Base-by-base conservation (phyloP, 768 basidiomycete genomes). In the Boletus rubescentipes region DNA sequence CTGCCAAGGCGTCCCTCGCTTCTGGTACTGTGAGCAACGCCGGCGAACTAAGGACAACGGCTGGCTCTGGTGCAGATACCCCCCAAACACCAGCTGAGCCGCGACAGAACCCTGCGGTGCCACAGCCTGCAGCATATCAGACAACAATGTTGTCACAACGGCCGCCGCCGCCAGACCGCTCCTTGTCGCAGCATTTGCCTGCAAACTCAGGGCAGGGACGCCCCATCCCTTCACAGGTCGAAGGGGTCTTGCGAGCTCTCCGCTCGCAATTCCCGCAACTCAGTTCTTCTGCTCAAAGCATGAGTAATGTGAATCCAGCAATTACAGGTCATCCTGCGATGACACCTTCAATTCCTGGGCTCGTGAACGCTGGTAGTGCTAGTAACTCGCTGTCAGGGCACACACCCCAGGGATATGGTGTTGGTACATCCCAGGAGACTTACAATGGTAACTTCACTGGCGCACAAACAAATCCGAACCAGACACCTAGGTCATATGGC, bases 1-100 rank as follows among this genome's bases (percentile, higher is more conserved):
- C 70, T 26, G 69, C 60, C 7, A 70, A 72, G 44, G 68, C 67
- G 2, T 57, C 62, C 9, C 56, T 72, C 30, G 35, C 35, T 15
- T 51, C 59, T 31, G 37, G 51, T 35, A n/a, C 44, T 47, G 49
- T 35, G 45, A 47, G 14, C 32, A 38, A 18, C 15, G 32, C 7
- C 18, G 34, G 16, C 9, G 58, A 61, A 23, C 12, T 8, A 7
- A 23, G 18, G 41, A 1, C 10, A n/a, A 31, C 20, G 2, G 6
- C 18, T 26, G 29, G 16, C 31, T 32, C 39, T 18, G 46, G 37
- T 11, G 2, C 38, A 46, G 42, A 44, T 53, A 21, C 31, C 14
- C 20, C 40, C 0, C 38, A 53, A 43, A 29, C 32, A 39, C 15
- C 26, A 1, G 30, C 20, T 20, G 48, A 51, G 50, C 20, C 32